Percentiles rank a stretch among this genome's conserved stretches.
These are phyloP conservation scores for Agastache rugosa DNA, from an alignment of 257 asterid species.

Conservation along the genomic window DNA sequence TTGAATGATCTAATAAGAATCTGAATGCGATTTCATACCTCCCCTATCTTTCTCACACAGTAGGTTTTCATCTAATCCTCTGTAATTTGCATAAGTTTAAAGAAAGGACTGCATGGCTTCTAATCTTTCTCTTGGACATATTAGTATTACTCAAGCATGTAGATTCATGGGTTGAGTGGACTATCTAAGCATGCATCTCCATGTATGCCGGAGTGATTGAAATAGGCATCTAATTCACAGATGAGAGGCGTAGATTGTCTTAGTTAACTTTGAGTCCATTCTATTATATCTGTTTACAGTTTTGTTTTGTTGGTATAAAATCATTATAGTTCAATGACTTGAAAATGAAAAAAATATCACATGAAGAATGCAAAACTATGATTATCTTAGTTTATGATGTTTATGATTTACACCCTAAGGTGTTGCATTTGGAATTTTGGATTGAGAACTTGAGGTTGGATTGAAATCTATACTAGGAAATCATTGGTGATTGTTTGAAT, in stretches of 20 bases:
- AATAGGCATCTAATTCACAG: background rate
- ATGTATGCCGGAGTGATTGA: background rate
- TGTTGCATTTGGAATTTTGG: background rate
- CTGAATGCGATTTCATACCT: no score
- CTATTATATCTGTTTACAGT: background rate
- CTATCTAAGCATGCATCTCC: background rate
- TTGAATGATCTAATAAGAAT: background rate
- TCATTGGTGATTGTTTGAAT: no score
- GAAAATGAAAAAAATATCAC: background rate
- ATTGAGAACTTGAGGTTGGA: background rate
- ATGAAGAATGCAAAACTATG: background rate
- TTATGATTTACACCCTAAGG: background rate
- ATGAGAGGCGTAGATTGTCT: background rate
- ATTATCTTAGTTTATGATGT: background rate
- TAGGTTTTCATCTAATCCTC: background rate
- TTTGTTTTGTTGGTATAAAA: background rate
- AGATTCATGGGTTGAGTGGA: background rate
- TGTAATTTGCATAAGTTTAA: background rate
- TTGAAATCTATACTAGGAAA: background rate
- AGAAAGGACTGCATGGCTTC: background rate
- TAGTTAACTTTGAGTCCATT: background rate
- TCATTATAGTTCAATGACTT: background rate
- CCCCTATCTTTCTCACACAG: background rate
- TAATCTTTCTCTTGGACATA: background rate
- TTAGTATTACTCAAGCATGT: background rate